Percentiles rank a stretch among this genome's conserved stretches.
Conservation (phyloP, 495 filamentous ascomycete species). For the Podospora bellae-mahoneyi region DNA sequence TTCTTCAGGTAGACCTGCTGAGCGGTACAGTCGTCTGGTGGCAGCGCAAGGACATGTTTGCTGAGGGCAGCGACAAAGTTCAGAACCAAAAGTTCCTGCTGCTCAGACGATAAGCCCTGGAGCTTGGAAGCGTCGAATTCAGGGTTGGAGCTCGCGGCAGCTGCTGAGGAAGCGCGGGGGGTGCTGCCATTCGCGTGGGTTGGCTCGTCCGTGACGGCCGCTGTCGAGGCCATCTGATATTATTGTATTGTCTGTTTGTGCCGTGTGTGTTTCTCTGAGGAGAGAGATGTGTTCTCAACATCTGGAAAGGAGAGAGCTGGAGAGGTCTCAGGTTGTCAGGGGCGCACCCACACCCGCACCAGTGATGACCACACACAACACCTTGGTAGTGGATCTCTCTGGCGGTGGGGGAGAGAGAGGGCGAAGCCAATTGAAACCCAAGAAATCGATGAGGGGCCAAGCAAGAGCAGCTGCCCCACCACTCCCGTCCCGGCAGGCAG, state of each 20-base stretch:
- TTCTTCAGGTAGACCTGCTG: conserved; percentile 87
- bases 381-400: neutral
- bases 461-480: conserved; percentile 12
- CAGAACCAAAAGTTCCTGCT: conserved; percentile 90
- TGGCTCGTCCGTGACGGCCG: conserved; percentile 23
- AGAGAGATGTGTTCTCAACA: neutral
- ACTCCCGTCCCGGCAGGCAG: conserved; percentile 14
- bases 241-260: neutral
- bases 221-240: conserved; percentile 20
- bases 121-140: conserved; percentile 87
- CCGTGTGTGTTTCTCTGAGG: too few species aligned
- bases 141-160: conserved; percentile 41
- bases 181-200: conserved; percentile 26
- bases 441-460: conserved; percentile 7
- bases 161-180: conserved; percentile 28
- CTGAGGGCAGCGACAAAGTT: conserved; percentile 83
- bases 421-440: conserved; percentile 17
- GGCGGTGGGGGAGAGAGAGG: conserved; percentile 7
- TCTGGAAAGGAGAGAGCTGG: neutral
- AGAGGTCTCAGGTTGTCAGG: conserved; percentile 3
- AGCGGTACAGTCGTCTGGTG: conserved; percentile 72
- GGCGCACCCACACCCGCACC: neutral
- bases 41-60: conserved; percentile 71
- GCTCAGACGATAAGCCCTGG: conserved; percentile 84
- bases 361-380: conserved; percentile 14